These are phyloP conservation scores for Saururus chinensis DNA, from an alignment of 164 flowering plant species.

Conservation along the genomic window DNA sequence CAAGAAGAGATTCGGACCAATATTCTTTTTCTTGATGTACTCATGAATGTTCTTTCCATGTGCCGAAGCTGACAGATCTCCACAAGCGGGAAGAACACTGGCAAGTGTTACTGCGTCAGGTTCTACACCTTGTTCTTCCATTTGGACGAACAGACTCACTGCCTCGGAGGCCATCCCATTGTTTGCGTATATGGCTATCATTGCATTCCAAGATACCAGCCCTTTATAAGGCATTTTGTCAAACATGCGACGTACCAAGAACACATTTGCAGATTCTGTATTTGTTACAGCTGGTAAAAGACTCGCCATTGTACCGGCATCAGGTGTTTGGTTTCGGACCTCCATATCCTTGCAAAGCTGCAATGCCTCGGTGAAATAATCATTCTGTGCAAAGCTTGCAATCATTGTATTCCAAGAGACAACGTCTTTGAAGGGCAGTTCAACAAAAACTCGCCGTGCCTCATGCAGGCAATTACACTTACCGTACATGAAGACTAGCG, in stretches of 20 bases:
- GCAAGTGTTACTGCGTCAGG: conserved; percentile 13
- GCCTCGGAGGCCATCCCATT: conserved; percentile 11
- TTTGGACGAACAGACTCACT: conserved; percentile 2
- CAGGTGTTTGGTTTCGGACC: background rate
- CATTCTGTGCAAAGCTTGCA: conserved; percentile 12
- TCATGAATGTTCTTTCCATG: conserved; percentile 10
- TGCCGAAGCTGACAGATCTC: conserved; percentile 13
- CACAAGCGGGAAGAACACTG: conserved; percentile 14
- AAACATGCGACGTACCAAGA: conserved; percentile 5
- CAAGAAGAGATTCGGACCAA: conserved; percentile 9
- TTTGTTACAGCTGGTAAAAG: conserved; percentile 6
- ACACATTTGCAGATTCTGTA: conserved; percentile 3
- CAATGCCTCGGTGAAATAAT: conserved; percentile 6
- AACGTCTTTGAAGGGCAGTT: conserved; percentile 6
- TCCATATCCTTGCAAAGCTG: conserved; percentile 13
- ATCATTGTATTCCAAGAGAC: conserved; percentile 8
- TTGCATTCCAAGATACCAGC: conserved; percentile 16
- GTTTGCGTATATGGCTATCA: conserved; percentile 9
- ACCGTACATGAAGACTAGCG: conserved; percentile 6
- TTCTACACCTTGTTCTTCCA: conserved; percentile 5
- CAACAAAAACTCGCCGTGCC: conserved; percentile 5
- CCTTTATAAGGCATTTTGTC: conserved; percentile 7
- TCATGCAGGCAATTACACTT: conserved; percentile 3
- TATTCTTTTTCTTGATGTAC: conserved; percentile 1
- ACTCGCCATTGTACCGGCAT: conserved; percentile 16